Percentiles rank a stretch among this genome's conserved stretches.
Evolutionary conservation across 1,284 basidiomycete genomes (phyloP).

Genomic region (Fomitopsis betulina): DNA sequence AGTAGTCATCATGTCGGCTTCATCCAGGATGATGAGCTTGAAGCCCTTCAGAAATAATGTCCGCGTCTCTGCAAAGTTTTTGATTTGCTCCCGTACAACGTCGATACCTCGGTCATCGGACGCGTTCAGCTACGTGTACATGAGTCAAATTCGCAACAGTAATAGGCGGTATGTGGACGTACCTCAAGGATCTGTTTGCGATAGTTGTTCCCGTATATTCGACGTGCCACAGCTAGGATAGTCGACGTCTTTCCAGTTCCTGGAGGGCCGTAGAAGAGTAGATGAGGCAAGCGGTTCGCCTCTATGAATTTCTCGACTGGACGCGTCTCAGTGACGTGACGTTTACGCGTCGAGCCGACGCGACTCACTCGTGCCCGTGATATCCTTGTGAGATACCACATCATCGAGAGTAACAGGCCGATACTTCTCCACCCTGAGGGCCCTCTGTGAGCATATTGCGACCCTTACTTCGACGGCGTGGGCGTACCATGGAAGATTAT

Average conservation of each 20-base stretch:
- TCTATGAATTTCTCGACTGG: slow-evolving; percentile 96
- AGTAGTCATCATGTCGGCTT: slow-evolving; percentile 99
- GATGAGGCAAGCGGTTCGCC: slow-evolving; percentile 90
- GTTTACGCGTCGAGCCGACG: neutral
- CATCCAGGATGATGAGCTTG: slow-evolving; percentile 98
- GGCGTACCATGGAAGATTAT: slow-evolving; percentile 70
- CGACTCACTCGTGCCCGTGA: slow-evolving; percentile 82
- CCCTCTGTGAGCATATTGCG: neutral
- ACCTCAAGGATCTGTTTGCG: slow-evolving; percentile 94
- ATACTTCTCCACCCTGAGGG: slow-evolving; percentile 91
- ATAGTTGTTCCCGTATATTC: slow-evolving; percentile 84
- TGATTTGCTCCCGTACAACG: slow-evolving; percentile 97
- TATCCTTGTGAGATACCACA: slow-evolving; percentile 93
- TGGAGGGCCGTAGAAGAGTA: slow-evolving; percentile 97
- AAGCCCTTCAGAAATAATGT: slow-evolving; percentile 90
- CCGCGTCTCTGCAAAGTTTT: slow-evolving; percentile 95
- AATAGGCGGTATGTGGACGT: slow-evolving; percentile 13
- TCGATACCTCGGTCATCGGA: slow-evolving; percentile 98
- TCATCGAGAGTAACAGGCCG: slow-evolving; percentile 84
- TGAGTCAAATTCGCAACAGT: neutral
- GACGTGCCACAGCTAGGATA: slow-evolving; percentile 92
- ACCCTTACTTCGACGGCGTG: neutral
- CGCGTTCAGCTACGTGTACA: slow-evolving; percentile 72
- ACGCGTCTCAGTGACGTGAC: neutral
- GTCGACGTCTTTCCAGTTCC: slow-evolving; percentile 98